Evolutionary conservation across 2,329 filamentous ascomycete genomes (phyloP).

Genomic region (Neofusicoccum laricinum): DNA sequence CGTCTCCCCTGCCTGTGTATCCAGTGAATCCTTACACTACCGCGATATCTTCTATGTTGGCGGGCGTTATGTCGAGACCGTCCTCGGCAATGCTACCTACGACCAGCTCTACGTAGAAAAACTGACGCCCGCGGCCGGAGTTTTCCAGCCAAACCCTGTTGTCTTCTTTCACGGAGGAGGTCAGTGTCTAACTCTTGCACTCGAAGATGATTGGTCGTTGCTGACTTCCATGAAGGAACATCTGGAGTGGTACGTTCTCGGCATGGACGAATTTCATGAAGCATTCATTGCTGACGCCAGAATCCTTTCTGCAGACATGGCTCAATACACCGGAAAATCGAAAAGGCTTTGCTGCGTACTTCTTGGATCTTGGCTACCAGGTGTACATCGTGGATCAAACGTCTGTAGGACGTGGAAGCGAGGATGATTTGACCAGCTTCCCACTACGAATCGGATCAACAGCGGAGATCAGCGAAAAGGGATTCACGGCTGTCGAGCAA

Average conservation of each 20-base stretch:
- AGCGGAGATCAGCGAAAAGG: not conserved
- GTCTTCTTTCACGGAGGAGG: constrained; percentile 22
- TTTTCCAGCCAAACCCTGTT: constrained; percentile 22
- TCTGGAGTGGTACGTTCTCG: not conserved
- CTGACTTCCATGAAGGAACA: constrained; percentile 2
- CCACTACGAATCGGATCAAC: not conserved
- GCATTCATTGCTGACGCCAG: not conserved
- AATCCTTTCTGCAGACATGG: constrained; percentile 36
- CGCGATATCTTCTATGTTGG: not conserved
- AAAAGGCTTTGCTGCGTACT: constrained; percentile 47
- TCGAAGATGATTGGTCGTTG: not conserved
- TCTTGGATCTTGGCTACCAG: constrained; percentile 45
- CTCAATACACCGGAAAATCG: constrained; percentile 49
- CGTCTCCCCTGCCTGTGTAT: not conserved
- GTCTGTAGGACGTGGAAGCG: constrained; percentile 29
- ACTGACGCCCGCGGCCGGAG: constrained; percentile 35
- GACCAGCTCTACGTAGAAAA: constrained; percentile 56
- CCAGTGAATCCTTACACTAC: not conserved
- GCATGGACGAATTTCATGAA: no score
- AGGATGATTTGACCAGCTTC: not conserved
- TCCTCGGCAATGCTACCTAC: constrained; percentile 3
- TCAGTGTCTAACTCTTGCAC: no score
- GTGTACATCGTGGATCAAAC: constrained; percentile 45
- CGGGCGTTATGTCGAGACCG: not conserved
- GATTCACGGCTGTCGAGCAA: constrained; percentile 7